These are phyloP conservation scores for Acacia concinna DNA, from an alignment of 331 rosid species.

Conservation along the genomic window DNA sequence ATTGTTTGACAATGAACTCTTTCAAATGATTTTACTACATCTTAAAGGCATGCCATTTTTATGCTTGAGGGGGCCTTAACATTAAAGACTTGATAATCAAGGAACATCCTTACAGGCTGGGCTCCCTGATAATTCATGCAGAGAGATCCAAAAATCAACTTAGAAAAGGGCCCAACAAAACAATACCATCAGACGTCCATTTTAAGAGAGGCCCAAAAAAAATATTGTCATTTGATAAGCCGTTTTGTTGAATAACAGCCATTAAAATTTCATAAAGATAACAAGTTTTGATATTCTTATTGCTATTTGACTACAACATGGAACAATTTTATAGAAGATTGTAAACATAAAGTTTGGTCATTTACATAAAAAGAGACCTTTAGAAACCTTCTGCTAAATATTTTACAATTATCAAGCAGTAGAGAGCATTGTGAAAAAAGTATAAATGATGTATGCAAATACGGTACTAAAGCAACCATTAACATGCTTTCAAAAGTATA, in stretches of 20 bases:
- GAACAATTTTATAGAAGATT: not conserved
- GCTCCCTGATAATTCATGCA: too few species aligned
- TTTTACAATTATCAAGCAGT: not conserved
- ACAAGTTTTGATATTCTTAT: not conserved
- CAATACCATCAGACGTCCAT: not conserved
- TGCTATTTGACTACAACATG: not conserved
- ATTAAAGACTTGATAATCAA: not conserved
- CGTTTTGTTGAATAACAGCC: not conserved
- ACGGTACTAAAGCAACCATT: not conserved
- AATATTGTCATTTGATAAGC: not conserved
- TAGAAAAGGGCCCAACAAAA: not conserved
- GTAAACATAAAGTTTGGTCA: not conserved
- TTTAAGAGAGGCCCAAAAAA: not conserved
- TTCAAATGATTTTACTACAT: not conserved
- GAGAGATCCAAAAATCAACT: too few species aligned
- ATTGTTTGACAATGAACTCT: not conserved
- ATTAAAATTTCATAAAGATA: too few species aligned
- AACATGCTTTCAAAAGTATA: not conserved
- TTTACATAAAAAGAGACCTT: not conserved
- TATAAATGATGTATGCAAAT: not conserved
- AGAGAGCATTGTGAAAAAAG: not conserved
- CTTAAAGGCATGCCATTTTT: not conserved
- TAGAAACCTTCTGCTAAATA: not conserved
- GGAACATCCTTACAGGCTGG: not conserved
- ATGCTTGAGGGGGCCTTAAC: not conserved